These are phyloP conservation scores for Geotrichum citri-aurantii DNA, from an alignment of 1,139 yeast species.

Conservation along the genomic window DNA sequence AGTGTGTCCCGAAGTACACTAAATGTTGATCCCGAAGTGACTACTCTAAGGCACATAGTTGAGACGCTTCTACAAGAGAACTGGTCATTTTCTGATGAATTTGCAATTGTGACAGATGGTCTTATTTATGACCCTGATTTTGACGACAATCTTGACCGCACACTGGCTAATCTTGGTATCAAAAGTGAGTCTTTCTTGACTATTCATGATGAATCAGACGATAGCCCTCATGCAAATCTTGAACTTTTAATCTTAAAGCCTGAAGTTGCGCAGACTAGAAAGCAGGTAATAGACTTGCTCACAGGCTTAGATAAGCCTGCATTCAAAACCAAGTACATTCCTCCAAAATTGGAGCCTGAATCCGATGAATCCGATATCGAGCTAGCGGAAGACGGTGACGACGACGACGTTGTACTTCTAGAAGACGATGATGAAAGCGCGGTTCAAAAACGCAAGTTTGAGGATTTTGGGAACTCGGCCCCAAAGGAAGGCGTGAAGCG, in stretches of 20 bases:
- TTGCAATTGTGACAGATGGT: constrained; percentile 56
- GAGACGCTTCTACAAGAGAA: constrained; percentile 43
- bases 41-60: constrained; percentile 41
- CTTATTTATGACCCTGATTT: constrained; percentile 82
- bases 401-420: constrained; percentile 26
- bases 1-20: constrained; percentile 53
- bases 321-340: constrained; percentile 32
- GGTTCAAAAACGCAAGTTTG: background rate
- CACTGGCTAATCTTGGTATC: constrained; percentile 53
- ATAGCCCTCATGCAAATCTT: constrained; percentile 48
- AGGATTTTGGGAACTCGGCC: background rate
- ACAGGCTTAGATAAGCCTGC: constrained; percentile 29
- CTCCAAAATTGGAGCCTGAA: constrained; percentile 18
- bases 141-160: constrained; percentile 61
- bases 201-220: constrained; percentile 74
- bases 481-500: background rate
- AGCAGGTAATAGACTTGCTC: constrained; percentile 11
- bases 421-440: background rate
- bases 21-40: constrained; percentile 32
- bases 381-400: constrained; percentile 21
- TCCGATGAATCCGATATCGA: constrained; percentile 18
- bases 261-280: constrained; percentile 8
- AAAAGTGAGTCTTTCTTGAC: constrained; percentile 54
- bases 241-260: constrained; percentile 51
- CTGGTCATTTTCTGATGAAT: constrained; percentile 59